Conservation (phyloP, 1,284 basidiomycete genomes). For the Papiliotrema nemorosa region DNA sequence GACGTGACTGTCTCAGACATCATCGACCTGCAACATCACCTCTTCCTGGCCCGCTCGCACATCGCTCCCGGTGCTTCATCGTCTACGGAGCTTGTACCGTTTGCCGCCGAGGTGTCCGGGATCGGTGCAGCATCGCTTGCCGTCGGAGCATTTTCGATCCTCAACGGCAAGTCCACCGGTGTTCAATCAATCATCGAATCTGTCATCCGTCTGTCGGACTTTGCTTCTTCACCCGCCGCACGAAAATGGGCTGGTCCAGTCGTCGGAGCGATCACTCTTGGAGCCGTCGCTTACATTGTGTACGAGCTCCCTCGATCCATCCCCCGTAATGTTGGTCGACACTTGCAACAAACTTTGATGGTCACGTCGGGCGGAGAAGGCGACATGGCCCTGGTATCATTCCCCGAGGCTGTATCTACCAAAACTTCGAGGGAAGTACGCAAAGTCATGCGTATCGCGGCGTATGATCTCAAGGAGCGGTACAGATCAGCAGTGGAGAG, state of each 20-base stretch:
- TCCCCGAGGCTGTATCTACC: conserved; percentile 65
- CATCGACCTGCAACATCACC: conserved; percentile 80
- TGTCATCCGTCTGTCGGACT: conserved; percentile 66
- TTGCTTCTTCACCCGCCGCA: conserved; percentile 75
- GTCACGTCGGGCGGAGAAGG: conserved; percentile 17
- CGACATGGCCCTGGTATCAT: conserved; percentile 51
- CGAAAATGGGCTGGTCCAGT: conserved; percentile 86
- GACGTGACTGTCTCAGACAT: conserved; percentile 63
- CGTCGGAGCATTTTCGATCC: conserved; percentile 82
- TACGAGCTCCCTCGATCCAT: conserved; percentile 86
- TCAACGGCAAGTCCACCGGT: conserved; percentile 75
- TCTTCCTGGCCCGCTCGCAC: conserved; percentile 52
- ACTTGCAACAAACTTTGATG: conserved; percentile 57
- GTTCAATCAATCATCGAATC: conserved; percentile 73
- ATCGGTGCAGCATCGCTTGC: conserved; percentile 73
- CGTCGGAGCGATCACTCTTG: conserved; percentile 65
- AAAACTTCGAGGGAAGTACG: conserved; percentile 82
- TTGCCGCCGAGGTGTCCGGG: conserved; percentile 53
- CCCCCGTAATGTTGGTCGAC: conserved; percentile 83
- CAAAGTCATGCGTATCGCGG: conserved; percentile 88
- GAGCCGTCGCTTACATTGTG: conserved; percentile 76
- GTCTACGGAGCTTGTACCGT: conserved; percentile 31
- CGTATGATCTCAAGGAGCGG: conserved; percentile 83
- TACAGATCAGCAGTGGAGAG: conserved; percentile 80
- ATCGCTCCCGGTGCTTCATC: conserved; percentile 53